Evolutionary conservation across 495 filamentous ascomycete genomes (phyloP), one percentile per base, ranked within the genome.

Genomic region (Trichoderma parareesei): DNA sequence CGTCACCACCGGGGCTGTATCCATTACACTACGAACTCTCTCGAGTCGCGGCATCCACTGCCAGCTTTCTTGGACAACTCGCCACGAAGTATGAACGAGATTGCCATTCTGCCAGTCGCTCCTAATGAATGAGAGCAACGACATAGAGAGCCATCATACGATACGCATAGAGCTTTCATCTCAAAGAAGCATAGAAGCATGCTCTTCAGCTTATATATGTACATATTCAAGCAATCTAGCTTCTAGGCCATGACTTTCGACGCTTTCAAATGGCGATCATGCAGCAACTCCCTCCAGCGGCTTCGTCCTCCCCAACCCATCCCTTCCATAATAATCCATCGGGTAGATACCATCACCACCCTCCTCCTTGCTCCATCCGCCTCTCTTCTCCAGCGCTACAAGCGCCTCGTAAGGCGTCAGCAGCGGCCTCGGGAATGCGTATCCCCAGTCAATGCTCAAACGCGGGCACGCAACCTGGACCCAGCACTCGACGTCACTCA

Each of bases 381-480:
- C 81, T 68, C 82, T 84, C 62, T 85, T 84, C 4, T 88, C 90
- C 55, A 98, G 75, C 42, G 90, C 94, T 62, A 98, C 87, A 61
- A 97, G 80, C 37, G 94, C 94, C 76, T 98, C 94, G 68, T 98
- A 97, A 13, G 94, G 93, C 59, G 92, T 98, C 71, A 98, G 72
- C 67, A 98, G 71, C 41, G 94, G 94, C 41, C 90, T 79, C 5
- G 89, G 81, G 74, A 98, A 98, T 14, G 95, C 94, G 78, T 98
- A 98, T 0, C 94, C 94, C 94, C 94, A 98, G 77, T 98, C 94
- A 66, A 98, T 98, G 73, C 92, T 96, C 70, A 98, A 70, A 38
- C 94, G 76, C 8, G 94, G 94, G 79, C 94, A 98, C 9, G 94
- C 94, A 49, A 98, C 90, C 75, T 98, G 94, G 42, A 98, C 93